Evolutionary conservation across 2,329 filamentous ascomycete species (phyloP), one percentile per base, ranked within the genome.

Genomic region (Penicillium concentricum): DNA sequence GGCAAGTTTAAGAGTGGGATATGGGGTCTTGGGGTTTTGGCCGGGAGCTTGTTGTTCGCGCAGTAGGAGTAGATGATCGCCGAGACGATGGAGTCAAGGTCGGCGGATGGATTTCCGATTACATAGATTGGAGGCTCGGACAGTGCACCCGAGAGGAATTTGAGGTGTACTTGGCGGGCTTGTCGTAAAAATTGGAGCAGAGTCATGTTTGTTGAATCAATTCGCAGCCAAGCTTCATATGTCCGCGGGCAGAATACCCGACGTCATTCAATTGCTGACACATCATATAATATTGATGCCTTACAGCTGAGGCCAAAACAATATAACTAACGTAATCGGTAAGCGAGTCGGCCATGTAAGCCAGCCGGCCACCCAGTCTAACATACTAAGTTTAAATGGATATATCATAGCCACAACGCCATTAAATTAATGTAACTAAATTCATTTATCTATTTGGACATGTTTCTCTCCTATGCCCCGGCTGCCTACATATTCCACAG

Each of bases 41-140:
- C 73, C 67, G 61, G 72, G 61, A 68, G 74, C 72, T 45, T 79
- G 78, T 64, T 78, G 75, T 67, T 74, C 54, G 74, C 73, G 46
- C 86, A 77, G 69, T 86, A 87, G 35, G 84, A 81, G 66, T 83
- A 86, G n/a, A 86, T 68, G 35, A 87, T 75, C 8, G 84, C 82
- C 55, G 81, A 82, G 55, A 84, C 81, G 67, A 87, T 82, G 28
- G 84, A 87, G 73, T 87, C 85, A 54, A 87, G 79, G 67, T 87
- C 85, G 67, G 73, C 73, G n/a, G 76, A 76, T 15, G 74, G 71
- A 51, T 80, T 78, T 22, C 75, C 77, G 37, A 78, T 64, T 20
- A 79, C 76, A 54, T 77, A 75, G 24, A 76, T 68, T 0, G 70
- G 72, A 15, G 68, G 39, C 34, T 72, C 64, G 1, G 63, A 43